These are phyloP conservation scores for Brassica rapa DNA, from an alignment of 345 rosid species.

Conservation along the genomic window DNA sequence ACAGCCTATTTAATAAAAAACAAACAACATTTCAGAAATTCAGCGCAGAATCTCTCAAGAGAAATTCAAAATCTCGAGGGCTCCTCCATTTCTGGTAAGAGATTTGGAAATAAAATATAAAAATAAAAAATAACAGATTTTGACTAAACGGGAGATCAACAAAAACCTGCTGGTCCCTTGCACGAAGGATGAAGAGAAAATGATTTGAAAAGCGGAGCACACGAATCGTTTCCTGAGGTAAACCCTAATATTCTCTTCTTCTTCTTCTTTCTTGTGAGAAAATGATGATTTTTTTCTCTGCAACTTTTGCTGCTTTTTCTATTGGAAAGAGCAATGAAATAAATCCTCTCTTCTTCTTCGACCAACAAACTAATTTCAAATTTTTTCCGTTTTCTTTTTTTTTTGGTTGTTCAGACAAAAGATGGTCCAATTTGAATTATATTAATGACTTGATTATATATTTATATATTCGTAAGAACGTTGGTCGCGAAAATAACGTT, in stretches of 20 bases:
- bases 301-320: constrained; percentile 32
- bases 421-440: constrained; percentile 20
- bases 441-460: constrained; percentile 13
- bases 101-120: neutral
- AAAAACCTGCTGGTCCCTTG: constrained; percentile 28
- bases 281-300: constrained; percentile 1
- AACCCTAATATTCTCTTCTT: constrained; percentile 28
- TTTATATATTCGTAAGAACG: neutral
- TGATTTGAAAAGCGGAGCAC: neutral
- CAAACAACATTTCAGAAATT: neutral
- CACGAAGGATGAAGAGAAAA: constrained; percentile 16
- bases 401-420: constrained; percentile 21
- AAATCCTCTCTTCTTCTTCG: constrained; percentile 41
- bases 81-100: constrained; percentile 22
- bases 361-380: constrained; percentile 38
- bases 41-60: constrained; percentile 20
- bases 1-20: neutral
- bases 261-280: neutral
- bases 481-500: constrained; percentile 15
- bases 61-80: constrained; percentile 32
- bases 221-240: constrained; percentile 5
- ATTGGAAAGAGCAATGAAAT: constrained; percentile 25
- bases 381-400: neutral
- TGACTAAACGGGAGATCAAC: constrained; percentile 28
- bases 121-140: neutral